Evolutionary conservation across 768 basidiomycete species (phyloP), one percentile per base, ranked within the genome.

Genomic region (Tylopilus cervinicoccineus): DNA sequence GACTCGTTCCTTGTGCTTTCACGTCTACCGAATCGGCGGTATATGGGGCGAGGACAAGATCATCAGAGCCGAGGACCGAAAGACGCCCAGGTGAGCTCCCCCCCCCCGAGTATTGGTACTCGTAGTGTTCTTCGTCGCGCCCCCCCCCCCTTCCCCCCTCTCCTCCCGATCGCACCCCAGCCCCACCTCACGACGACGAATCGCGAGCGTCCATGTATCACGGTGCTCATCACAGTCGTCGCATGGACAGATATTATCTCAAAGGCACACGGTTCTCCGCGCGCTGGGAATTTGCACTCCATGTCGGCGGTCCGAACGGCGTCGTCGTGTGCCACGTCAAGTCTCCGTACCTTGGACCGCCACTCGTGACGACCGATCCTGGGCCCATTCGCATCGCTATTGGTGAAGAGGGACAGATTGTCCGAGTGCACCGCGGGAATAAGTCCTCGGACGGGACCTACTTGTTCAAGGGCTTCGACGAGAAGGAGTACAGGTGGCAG

Each of bases 261-360:
- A 65, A 50, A 17, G 52, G 50, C 1, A 51, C 51, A 10, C 65
- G 65, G 6, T 24, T 42, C n/a, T 17, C 33, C 1, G 17, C 46
- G 14, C 47, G 32, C 16, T 67, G 65, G 67, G 48, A 57, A 6
- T 56, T 63, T n/a, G 23, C 51, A 9, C 56, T 67, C 14, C 53
- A 56, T 16, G 34, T 47, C 5, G 60, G 50, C 13, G 48, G 59
- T 12, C 53, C 53, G 27, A 39, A 51, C 27, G 65, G 65, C 6
- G 26, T 29, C 10, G 26, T 53, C 1, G 34, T 65, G 12, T 67
- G 67, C 32, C 54, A 55, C 32, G 63, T 53, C 50, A 54, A 50
- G 23, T 68, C 67, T 6, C 54, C 65, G 9, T 67, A 67, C 38
- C 28, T 61, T 28, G 66, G 64, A 27, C 66, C 57, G 12, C 59